Conservation (phyloP, 2,329 filamentous ascomycete genomes). For the Eutypa lata region DNA sequence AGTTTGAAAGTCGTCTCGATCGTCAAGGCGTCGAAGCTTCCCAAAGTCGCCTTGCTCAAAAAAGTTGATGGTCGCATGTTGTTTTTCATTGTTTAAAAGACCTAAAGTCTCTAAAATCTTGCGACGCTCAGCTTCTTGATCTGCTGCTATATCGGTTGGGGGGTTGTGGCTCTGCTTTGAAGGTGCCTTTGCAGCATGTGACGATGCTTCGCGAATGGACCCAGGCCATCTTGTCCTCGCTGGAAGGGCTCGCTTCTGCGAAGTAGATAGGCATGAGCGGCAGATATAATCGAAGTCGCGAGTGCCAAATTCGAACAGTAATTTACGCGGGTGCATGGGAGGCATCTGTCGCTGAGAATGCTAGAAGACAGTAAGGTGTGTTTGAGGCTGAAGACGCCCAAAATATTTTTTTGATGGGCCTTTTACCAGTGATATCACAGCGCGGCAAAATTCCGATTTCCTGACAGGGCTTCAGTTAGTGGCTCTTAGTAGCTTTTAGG, state of each 20-base stretch:
- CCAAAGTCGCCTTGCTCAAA: conserved; percentile 46
- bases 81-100: conserved; percentile 18
- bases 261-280: conserved; percentile 24
- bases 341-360: background rate
- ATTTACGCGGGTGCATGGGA: conserved; percentile 24
- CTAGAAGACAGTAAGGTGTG: conserved; percentile 3
- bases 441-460: background rate
- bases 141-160: conserved; percentile 12
- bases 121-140: conserved; percentile 25
- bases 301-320: conserved; percentile 19
- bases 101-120: conserved; percentile 25
- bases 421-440: conserved; percentile 5
- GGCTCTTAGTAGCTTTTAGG: background rate
- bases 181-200: conserved; percentile 14
- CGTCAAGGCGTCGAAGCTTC: conserved; percentile 33
- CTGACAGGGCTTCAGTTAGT: no score
- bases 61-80: conserved; percentile 36
- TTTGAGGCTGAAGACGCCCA: conserved; percentile 2
- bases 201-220: conserved; percentile 17
- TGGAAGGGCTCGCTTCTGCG: conserved; percentile 17
- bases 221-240: conserved; percentile 17
- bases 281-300: conserved; percentile 25
- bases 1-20: conserved; percentile 38
- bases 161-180: background rate
- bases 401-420: background rate